Base-by-base conservation (phyloP, 805 yeast species). In the Metschnikowia anglica region DNA sequence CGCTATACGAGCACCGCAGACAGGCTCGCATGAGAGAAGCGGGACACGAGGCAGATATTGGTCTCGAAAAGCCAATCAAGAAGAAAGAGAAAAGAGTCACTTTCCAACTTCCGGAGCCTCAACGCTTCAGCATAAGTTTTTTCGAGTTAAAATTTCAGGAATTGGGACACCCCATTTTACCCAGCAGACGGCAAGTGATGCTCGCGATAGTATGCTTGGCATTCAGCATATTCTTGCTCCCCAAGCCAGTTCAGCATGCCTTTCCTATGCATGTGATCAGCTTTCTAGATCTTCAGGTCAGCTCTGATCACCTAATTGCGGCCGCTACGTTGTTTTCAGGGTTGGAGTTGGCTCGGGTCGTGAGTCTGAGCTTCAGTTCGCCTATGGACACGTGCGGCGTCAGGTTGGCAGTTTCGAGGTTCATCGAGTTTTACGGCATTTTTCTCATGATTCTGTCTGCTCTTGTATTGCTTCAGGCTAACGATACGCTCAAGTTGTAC, bases 241-340 rank as follows among this genome's bases (percentile, higher is more conserved):
- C 59, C 5, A 21, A 41, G 5, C 28, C 38, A 4, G 43, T 56
- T 6, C 39, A 57, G 28, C 47, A 56, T 33, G 60, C 55, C 24
- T 56, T 66, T 9, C 47, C 64, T 11, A 44, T 58, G 17, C 47
- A 48, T 2, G 18, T 58, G 6, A 40, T 48, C 29, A 34, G 37
- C 13, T 17, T 20, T 7, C 36, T 30, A 19, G 8, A 27, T 13
- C 19, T 52, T 28, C 27, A 23, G 12, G 13, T 66, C n/a, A 55
- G 51, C 10, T 56, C 53, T 11, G 69, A 65, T 41, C 65, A 65
- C 37, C 20, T 63, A 18, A 49, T 49, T 32, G 41, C 54, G 33
- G 42, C 65, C 10, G 20, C 41, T 24, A 19, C 29, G 12, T 13
- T 43, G 5, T 40, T 43, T 25, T 7, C 32, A 3, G 35, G 32